These are phyloP conservation scores for Crotalaria pallida DNA, from an alignment of 306 rosid genomes.

Conservation along the genomic window DNA sequence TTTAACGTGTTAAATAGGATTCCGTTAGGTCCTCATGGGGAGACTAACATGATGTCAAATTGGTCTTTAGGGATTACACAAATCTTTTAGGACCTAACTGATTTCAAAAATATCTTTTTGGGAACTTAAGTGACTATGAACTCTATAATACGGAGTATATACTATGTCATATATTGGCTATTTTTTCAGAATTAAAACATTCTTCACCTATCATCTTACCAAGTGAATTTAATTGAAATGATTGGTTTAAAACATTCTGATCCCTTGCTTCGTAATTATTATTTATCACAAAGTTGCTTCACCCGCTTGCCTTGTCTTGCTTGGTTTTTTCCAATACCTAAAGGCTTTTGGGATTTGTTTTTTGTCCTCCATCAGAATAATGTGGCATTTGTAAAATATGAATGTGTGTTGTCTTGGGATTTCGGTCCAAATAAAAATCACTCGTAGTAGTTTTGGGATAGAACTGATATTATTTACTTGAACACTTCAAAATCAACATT, in stretches of 20 bases:
- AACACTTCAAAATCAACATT: slow-evolving; percentile 42
- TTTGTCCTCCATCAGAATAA: background rate
- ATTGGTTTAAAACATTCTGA: background rate
- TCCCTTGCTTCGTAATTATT: background rate
- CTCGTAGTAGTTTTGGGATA: no score
- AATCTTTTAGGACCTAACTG: no score
- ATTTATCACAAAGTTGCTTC: background rate
- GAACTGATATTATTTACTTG: no score
- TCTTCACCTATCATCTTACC: background rate
- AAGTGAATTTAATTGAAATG: background rate
- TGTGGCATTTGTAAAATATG: background rate
- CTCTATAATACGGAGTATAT: no score
- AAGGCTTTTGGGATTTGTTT: background rate
- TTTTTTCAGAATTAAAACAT: background rate
- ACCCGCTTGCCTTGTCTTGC: slow-evolving; percentile 1
- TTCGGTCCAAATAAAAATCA: background rate
- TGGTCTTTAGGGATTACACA: no score
- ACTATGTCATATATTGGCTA: background rate
- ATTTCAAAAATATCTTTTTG: no score
- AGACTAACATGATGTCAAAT: no score
- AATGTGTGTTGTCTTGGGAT: background rate
- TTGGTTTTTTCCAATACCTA: background rate
- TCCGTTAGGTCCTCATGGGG: no score
- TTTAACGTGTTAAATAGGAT: no score
- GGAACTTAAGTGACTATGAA: no score